Evolutionary conservation across 805 yeast genomes (phyloP).

Genomic region (Saccharomyces jurei): DNA sequence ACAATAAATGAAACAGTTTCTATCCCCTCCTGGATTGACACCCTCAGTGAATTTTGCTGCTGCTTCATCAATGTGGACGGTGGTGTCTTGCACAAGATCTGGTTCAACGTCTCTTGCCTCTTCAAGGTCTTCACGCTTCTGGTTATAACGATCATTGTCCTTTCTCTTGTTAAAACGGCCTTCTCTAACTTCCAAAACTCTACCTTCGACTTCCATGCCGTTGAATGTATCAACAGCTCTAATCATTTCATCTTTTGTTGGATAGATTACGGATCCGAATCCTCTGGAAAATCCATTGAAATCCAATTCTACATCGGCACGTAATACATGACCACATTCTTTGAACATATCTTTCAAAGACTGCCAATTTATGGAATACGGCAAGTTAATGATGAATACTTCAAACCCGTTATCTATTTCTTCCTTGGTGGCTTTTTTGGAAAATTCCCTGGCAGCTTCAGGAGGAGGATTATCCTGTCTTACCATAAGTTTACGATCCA

Average conservation of each 20-base stretch:
- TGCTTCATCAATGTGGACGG: background rate
- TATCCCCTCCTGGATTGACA: constrained; percentile 51
- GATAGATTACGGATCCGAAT: constrained; percentile 72
- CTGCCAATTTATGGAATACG: constrained; percentile 73
- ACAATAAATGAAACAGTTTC: constrained; percentile 55
- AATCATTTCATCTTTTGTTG: constrained; percentile 56
- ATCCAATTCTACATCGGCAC: constrained; percentile 69
- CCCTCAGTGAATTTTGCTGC: constrained; percentile 52
- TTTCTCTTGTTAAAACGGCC: constrained; percentile 5
- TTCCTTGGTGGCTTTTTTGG: constrained; percentile 9
- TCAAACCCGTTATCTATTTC: constrained; percentile 32
- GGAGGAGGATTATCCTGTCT: constrained; percentile 88
- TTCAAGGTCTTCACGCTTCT: constrained; percentile 8
- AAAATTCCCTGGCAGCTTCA: constrained; percentile 10
- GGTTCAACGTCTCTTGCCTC: background rate
- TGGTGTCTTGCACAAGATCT: background rate
- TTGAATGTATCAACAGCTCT: constrained; percentile 63
- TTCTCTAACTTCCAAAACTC: constrained; percentile 58
- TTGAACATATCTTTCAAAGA: constrained; percentile 77
- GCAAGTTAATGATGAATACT: constrained; percentile 74
- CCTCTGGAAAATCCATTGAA: constrained; percentile 76
- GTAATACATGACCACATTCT: constrained; percentile 62
- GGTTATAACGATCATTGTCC: background rate
- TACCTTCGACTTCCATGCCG: constrained; percentile 67
- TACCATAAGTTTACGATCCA: constrained; percentile 75